A percentile compares a stretch with the other conserved stretches of the same genome.
Conservation (phyloP, 768 basidiomycete genomes). For the Kwoniella newhampshirensis region DNA sequence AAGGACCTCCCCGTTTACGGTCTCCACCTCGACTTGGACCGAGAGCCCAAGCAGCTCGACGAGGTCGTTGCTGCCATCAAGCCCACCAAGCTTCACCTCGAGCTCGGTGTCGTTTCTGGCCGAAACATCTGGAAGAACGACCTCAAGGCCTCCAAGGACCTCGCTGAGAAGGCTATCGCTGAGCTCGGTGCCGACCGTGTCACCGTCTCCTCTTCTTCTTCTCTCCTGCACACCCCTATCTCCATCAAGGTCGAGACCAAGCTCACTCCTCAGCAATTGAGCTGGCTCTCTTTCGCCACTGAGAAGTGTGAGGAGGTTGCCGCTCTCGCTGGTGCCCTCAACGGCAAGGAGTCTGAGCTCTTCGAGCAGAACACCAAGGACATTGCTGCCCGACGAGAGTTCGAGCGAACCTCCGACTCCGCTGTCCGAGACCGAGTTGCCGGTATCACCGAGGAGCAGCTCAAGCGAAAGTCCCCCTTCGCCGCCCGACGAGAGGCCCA, state of each 20-base stretch:
- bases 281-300: constrained; percentile 97
- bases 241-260: constrained; percentile 89
- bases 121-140: constrained; percentile 99
- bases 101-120: constrained; percentile 93
- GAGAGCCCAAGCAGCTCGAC: constrained; percentile 85
- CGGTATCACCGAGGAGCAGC: constrained; percentile 79
- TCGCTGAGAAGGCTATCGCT: constrained; percentile 79
- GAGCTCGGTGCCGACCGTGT: constrained; percentile 77
- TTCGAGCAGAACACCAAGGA: constrained; percentile 86
- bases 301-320: constrained; percentile 94
- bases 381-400: constrained; percentile 89
- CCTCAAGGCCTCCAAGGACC: constrained; percentile 75
- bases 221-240: constrained; percentile 96
- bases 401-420: constrained; percentile 90
- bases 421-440: constrained; percentile 92
- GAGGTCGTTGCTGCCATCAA: constrained; percentile 78
- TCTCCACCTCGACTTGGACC: constrained; percentile 94
- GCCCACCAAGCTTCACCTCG: constrained; percentile 74
- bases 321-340: constrained; percentile 76
- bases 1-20: constrained; percentile 89
- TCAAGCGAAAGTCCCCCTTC: constrained; percentile 87
- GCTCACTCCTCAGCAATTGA: constrained; percentile 81
- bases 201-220: constrained; percentile 92
- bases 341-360: constrained; percentile 75
- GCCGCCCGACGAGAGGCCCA: constrained; percentile 81